A percentile compares a stretch with the other conserved stretches of the same genome.
phyloP scores from a whole-genome alignment of 2,329 filamentous ascomycete genomes.

The Alternaria panax region DNA sequence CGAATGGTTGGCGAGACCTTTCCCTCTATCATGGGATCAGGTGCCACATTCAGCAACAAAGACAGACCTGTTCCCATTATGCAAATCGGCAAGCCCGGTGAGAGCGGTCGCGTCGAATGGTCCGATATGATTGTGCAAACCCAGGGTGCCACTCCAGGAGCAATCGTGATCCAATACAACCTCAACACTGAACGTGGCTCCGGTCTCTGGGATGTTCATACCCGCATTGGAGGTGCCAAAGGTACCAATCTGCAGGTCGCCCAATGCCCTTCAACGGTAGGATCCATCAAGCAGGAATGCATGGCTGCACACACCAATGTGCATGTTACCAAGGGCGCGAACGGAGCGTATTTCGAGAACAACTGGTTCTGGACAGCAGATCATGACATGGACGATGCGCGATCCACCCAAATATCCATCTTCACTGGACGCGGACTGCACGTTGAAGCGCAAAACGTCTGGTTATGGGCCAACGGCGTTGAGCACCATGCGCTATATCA shows the following conservation, averaged over 20 bases:
- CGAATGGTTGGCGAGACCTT: constrained; percentile 86
- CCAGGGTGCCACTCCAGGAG: constrained; percentile 72
- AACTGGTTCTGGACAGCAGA: constrained; percentile 91
- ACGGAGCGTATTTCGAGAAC: constrained; percentile 81
- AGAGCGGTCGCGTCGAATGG: constrained; percentile 73
- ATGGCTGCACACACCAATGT: constrained; percentile 69
- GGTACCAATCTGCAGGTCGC: constrained; percentile 81
- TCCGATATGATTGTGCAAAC: constrained; percentile 77
- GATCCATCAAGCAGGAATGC: constrained; percentile 65
- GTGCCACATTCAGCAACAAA: constrained; percentile 59
- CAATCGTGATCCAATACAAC: constrained; percentile 78
- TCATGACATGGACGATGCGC: constrained; percentile 82
- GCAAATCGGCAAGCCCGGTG: constrained; percentile 69
- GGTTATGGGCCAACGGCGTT: constrained; percentile 71
- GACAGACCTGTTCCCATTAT: constrained; percentile 69
- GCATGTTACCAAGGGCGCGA: constrained; percentile 61
- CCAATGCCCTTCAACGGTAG: constrained; percentile 73
- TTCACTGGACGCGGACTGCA: constrained; percentile 86
- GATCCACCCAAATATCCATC: constrained; percentile 77
- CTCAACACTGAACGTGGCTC: constrained; percentile 58
- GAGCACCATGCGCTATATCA: constrained; percentile 73
- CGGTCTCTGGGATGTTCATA: constrained; percentile 87
- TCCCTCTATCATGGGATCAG: constrained; percentile 83
- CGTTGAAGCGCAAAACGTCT: constrained; percentile 65
- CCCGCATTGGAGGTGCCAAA: constrained; percentile 80